These are phyloP conservation scores for Serendipita sp. DNA, from an alignment of 768 basidiomycete genomes.

Conservation along the genomic window DNA sequence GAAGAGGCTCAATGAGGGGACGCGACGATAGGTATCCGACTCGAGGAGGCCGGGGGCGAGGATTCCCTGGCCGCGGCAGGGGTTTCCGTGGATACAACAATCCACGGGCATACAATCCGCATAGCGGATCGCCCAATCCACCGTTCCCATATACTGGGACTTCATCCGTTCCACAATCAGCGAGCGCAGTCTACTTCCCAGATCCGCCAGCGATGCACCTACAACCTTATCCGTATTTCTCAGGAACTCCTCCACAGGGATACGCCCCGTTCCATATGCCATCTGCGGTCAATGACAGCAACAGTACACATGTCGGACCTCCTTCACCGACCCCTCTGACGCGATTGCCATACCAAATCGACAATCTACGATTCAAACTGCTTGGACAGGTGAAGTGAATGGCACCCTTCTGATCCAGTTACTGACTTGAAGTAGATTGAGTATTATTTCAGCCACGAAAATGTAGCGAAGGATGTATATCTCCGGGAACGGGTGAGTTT, in stretches of 20 bases:
- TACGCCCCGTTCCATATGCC: constrained; percentile 1
- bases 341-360: constrained; percentile 13
- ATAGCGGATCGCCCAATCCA: constrained; percentile 9
- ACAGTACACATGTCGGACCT: neutral
- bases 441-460: constrained; percentile 84
- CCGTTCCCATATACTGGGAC: neutral
- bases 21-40: constrained; percentile 12
- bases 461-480: constrained; percentile 76
- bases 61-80: constrained; percentile 26
- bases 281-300: neutral
- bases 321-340: constrained; percentile 19
- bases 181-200: neutral
- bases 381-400: neutral
- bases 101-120: constrained; percentile 19
- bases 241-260: neutral
- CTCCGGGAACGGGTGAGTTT: constrained; percentile 55
- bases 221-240: neutral
- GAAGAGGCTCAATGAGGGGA: constrained; percentile 14
- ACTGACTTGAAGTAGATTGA: constrained; percentile 57
- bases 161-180: neutral
- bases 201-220: neutral
- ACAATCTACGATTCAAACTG: neutral
- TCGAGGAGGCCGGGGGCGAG: constrained; percentile 16
- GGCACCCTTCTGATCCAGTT: constrained; percentile 16
- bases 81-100: constrained; percentile 25